phyloP scores from a whole-genome alignment of 306 rosid genomes.

The Gynostemma pentaphyllum region DNA sequence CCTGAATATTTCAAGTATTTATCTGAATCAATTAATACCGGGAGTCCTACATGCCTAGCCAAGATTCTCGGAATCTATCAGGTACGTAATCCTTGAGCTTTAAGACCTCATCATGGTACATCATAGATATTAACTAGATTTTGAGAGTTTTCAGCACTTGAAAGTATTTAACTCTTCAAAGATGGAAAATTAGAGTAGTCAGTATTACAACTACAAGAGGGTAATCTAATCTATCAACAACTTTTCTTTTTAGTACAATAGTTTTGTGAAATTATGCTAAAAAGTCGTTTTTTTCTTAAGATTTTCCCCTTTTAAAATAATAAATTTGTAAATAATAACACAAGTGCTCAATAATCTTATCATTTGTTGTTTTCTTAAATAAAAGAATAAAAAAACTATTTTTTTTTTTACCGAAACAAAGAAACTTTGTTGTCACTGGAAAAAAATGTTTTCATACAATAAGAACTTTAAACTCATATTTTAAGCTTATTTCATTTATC shows the following conservation, averaged over 20 bases:
- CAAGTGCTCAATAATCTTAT: no score
- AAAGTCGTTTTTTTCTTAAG: no score
- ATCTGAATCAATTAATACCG: constrained; percentile 55
- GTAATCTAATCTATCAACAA: not conserved
- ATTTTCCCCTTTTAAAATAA: not conserved
- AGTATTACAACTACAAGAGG: not conserved
- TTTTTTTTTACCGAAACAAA: no score
- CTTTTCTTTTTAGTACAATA: no score
- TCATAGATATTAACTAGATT: not conserved
- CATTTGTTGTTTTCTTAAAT: no score
- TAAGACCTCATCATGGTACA: not conserved
- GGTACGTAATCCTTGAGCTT: constrained; percentile 28
- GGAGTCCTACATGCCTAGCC: constrained; percentile 96
- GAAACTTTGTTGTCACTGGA: not conserved
- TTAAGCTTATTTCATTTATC: not conserved
- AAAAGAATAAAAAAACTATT: no score
- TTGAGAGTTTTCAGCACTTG: not conserved
- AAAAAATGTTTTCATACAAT: not conserved
- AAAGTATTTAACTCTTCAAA: not conserved
- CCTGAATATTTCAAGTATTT: constrained; percentile 88
- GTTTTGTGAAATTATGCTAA: no score
- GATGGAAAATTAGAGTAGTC: not conserved
- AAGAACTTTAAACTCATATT: not conserved
- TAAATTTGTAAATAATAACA: no score
- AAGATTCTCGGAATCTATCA: constrained; percentile 95